Base-by-base conservation (phyloP, 2,329 filamentous ascomycete species). In the Ceratocystis destructans region DNA sequence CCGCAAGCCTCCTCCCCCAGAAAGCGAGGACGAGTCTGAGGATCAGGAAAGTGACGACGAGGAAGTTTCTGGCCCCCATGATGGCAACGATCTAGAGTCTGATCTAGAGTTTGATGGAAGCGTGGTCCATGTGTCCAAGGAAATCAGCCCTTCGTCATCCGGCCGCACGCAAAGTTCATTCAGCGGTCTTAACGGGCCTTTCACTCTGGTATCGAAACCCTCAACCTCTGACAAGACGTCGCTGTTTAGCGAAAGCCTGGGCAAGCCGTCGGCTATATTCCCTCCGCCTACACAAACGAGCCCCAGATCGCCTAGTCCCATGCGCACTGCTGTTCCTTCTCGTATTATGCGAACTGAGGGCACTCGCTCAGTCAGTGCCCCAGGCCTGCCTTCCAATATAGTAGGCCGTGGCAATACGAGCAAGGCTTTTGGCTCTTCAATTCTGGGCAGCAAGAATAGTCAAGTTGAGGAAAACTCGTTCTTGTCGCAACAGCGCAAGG, bases 221-320 rank as follows among this genome's bases (percentile, higher is more conserved):
- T n/a, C 57, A 33, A 20, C 25, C 3, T 33, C 45, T 20, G 62
- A 64, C 44, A 67, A 67, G 62, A 50, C 33, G 8, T 61, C 55
- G n/a, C 12, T 59, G n/a, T 65, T 67, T 55, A 44, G 66, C 48
- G 62, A 67, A 61, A 55, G 44, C 28, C 25, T 61, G 20, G 48
- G 48, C 15, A 62, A 66, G 33, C 45, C 62, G 3, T 57, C 33
- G 25, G 37, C 65, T 7, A 62, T 61, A 45, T 63, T 66, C 86
- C 73, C 83, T 82, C 77, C 77, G 48, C 79, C 77, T 50, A 78
- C 77, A 20, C 44, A 76, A 22, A 77, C 78, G n/a, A 86, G 83
- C 69, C 86, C 87, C 61, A 83, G 87, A 45, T 90, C 88, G 8
- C 87, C 88, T 1, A 91, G 88, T 69, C 88, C 88, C 1, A 76